Percentiles rank a stretch among this genome's conserved stretches.
phyloP scores from a whole-genome alignment of 768 basidiomycete species.

The Phaeotremella fagi region DNA sequence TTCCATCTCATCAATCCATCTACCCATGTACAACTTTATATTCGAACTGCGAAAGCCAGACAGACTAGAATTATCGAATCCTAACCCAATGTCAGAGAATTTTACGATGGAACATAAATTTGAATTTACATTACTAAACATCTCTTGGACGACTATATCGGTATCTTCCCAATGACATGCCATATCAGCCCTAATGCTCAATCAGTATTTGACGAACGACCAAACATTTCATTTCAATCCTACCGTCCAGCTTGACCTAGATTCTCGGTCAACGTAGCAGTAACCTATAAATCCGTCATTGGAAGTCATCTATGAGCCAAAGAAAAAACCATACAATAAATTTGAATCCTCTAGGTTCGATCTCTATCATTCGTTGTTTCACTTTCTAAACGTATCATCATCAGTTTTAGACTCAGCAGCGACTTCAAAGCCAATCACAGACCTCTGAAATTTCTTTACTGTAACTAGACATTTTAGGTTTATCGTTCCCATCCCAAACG shows the following conservation, averaged over 20 bases:
- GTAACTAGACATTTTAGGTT: constrained; percentile 17
- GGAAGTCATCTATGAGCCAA: background rate
- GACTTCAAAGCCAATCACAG: background rate
- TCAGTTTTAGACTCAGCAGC: background rate
- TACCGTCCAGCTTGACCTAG: constrained; percentile 41
- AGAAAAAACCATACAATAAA: constrained; percentile 27
- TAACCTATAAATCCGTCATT: no score
- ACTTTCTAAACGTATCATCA: constrained; percentile 19
- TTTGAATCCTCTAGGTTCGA: constrained; percentile 41
- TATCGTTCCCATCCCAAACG: constrained; percentile 29
- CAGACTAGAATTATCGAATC: constrained; percentile 42
- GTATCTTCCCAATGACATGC: constrained; percentile 46
- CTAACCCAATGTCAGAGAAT: constrained; percentile 1
- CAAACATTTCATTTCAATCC: constrained; percentile 7
- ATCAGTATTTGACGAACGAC: no score
- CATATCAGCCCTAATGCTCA: constrained; percentile 36
- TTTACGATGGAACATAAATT: background rate
- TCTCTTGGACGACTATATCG: constrained; percentile 40
- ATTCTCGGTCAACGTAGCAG: constrained; percentile 37
- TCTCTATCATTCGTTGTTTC: constrained; percentile 38
- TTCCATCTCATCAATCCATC: no score
- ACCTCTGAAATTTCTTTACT: constrained; percentile 41
- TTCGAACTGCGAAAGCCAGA: constrained; percentile 36
- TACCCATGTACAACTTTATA: constrained; percentile 8
- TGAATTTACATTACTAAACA: constrained; percentile 39